A percentile compares a stretch with the other conserved stretches of the same genome.
phyloP scores from a whole-genome alignment of 2,329 filamentous ascomycete genomes.

The Cordyceps cicadae region DNA sequence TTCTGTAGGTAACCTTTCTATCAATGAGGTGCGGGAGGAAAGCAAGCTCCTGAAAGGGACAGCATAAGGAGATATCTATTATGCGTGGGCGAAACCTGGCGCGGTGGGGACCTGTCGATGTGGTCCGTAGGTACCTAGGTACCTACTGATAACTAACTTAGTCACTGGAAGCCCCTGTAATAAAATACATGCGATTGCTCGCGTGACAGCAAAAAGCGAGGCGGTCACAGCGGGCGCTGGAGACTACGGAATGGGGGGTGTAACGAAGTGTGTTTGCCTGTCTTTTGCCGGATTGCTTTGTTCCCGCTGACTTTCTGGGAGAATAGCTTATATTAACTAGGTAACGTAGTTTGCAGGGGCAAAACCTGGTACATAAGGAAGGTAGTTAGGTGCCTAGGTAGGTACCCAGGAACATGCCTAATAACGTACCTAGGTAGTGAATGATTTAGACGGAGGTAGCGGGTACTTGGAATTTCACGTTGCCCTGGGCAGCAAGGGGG shows the following conservation, averaged over 20 bases:
- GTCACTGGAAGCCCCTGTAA: neutral
- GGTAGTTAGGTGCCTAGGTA: too few relatives aligned
- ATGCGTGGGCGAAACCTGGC: too few relatives aligned
- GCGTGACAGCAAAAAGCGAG: neutral
- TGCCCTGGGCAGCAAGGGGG: constrained; percentile 11
- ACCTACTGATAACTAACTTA: too few relatives aligned
- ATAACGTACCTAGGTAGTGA: neutral
- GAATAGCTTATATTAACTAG: too few relatives aligned
- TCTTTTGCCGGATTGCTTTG: neutral
- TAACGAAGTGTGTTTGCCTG: neutral
- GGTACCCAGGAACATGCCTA: too few relatives aligned
- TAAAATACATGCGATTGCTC: neutral
- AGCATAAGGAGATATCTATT: too few relatives aligned
- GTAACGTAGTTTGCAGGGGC: too few relatives aligned
- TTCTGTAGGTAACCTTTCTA: too few relatives aligned
- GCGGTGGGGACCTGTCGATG: neutral
- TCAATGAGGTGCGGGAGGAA: too few relatives aligned
- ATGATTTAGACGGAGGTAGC: neutral
- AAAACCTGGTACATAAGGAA: too few relatives aligned
- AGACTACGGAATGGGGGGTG: neutral
- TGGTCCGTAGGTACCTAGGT: neutral
- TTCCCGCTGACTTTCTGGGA: neutral
- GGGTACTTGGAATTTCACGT: constrained; percentile 5
- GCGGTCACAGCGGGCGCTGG: neutral
- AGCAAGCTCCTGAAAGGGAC: too few relatives aligned